These are phyloP conservation scores for Planoprotostelium fungivorum DNA, from an alignment of 78 protist genomes.

Conservation along the genomic window DNA sequence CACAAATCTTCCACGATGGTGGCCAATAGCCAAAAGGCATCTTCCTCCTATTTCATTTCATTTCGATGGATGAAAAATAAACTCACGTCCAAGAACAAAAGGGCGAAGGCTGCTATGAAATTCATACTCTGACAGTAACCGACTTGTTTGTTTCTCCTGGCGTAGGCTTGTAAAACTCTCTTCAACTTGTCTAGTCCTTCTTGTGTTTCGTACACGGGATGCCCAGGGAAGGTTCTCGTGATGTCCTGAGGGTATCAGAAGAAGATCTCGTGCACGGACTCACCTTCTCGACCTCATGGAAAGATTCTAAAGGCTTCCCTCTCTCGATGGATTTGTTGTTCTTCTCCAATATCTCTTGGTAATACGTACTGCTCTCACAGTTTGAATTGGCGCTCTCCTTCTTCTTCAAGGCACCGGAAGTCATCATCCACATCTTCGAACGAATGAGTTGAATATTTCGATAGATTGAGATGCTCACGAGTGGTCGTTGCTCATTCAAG, in stretches of 20 bases:
- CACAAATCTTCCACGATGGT: neutral
- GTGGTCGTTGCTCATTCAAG: neutral
- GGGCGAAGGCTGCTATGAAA: neutral
- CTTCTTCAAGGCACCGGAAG: neutral
- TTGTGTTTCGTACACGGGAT: neutral
- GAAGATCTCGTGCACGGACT: neutral
- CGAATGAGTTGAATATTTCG: no score
- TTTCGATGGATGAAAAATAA: neutral
- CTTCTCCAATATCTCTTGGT: neutral
- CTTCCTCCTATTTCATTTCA: neutral
- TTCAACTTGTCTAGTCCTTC: neutral
- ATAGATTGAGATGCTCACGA: neutral
- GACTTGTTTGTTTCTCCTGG: neutral
- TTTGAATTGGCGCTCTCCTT: neutral
- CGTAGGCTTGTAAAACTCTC: neutral
- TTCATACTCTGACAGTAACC: neutral
- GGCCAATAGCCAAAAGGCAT: neutral
- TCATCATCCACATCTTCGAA: neutral
- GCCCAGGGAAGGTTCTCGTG: neutral
- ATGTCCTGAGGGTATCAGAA: neutral
- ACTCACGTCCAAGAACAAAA: neutral
- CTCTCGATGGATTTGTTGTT: neutral
- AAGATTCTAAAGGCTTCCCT: neutral
- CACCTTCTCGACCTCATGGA: neutral
- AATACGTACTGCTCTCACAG: neutral